Evolutionary conservation across 139 green algal genomes (phyloP), one percentile per base, ranked within the genome.

Genomic region (Haematococcus lacustris): DNA sequence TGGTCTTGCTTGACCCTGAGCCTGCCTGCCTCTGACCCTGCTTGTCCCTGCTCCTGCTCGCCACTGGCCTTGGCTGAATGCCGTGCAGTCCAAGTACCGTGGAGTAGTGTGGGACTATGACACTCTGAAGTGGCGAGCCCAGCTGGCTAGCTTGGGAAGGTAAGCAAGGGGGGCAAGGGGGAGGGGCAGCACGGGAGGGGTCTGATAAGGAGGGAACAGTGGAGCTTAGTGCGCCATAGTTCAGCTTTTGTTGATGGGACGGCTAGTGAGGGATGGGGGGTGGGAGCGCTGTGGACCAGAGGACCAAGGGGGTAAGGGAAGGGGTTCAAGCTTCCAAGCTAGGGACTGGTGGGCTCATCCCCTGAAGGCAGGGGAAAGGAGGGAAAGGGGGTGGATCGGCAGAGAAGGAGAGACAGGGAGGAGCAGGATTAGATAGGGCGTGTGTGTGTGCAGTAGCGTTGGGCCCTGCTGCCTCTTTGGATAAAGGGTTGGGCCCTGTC

Each of bases 41-140:
- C n/a, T 53, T 53, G 43, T 9, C 17, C 17, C 43, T 53, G 9
- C 9, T 53, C 9, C 43, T 28, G 9, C 17, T 53, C 9, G 9
- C 43, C 9, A 28, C 9, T 53, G 9, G 9, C 43, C 43, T 53
- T 53, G 9, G 17, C 43, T 53, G 9, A 53, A 28, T 17, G 43
- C 17, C 9, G 9, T 53, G 43, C 43, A 17, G 21, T 35, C 21
- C 69, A 74, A 73, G 53, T 83, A 79, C 65, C 73, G 78, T 5
- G 78, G 78, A 5, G 78, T 83, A 35, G 37, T 68, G 53, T 83
- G 78, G 78, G 74, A 80, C 51, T 69, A 75, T 33, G 57, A 65
- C 28, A 28, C 39, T 33, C 50, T 59, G 35, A 73, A 76, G 70
- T 83, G 78, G 78, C 78, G 71, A 0, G 78, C 78, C 3, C 70